Evolutionary conservation across 2,329 filamentous ascomycete species (phyloP), one percentile per base, ranked within the genome.

Genomic region (Myriosclerotinia duriaeana): DNA sequence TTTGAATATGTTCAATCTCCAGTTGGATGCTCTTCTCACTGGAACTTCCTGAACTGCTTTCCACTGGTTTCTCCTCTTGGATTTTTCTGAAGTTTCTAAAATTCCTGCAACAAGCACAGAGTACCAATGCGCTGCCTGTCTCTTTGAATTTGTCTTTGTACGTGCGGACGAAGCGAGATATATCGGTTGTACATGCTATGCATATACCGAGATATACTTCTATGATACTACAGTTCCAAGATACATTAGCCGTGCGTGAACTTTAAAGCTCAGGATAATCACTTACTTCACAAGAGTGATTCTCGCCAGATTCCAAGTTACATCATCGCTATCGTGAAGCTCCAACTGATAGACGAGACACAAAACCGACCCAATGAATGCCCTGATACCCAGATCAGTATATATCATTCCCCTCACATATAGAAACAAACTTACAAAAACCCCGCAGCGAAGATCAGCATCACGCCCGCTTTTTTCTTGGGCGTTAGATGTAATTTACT

Each of bases 31-130:
- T 40, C 4, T 50, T 26, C 12, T 50, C 46, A n/a, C 30, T 34
- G 30, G 30, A 3, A 34, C 22, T 3, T 3, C n/a, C 36, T 11
- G 36, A 40, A 22, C 12, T 55, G 14, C 40, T 22, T 8, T n/a
- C 36, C 15, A 15, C 36, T 5, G 3, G 3, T 2, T 40, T 38
- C 3, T 20, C n/a, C 5, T 3, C 3, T 0, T n/a, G n/a, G n/a
- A 38, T 55, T 6, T 22, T 55, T 55, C 3, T 22, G 14, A 11
- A 4, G 2, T 15, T 40, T 5, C 14, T 15, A 2, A 26, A 9
- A 2, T 55, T 40, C 40, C n/a, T 17, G 22, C 34, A 40, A 0
- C 53, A 7, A 55, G n/a, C 40, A 4, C 8, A 20, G 14, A 1
- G 11, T 26, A 6, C 8, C 5, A 42, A 40, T 26, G 36, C 14